A percentile compares a stretch with the other conserved stretches of the same genome.
These are phyloP conservation scores for Phaeosphaeria sp. DNA, from an alignment of 2,329 filamentous ascomycete species.

Conservation along the genomic window DNA sequence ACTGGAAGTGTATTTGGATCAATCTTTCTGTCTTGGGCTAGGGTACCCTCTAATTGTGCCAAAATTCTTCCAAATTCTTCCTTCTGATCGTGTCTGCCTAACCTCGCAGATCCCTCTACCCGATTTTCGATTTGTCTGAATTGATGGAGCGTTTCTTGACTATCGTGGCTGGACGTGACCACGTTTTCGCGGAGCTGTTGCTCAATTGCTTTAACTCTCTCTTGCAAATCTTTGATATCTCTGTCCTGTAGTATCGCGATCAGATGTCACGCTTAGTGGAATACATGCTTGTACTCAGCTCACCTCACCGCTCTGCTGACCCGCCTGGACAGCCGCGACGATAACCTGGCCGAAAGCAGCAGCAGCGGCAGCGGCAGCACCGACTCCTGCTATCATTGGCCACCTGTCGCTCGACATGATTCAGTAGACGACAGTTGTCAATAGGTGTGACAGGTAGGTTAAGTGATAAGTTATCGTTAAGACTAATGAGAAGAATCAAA, in stretches of 20 bases:
- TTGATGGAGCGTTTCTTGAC: background rate
- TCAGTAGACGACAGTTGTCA: background rate
- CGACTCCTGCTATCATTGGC: background rate
- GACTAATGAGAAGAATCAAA: background rate
- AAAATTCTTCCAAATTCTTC: background rate
- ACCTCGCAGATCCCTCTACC: background rate
- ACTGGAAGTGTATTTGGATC: background rate
- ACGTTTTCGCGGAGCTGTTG: background rate
- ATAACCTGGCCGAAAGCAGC: background rate
- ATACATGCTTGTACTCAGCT: background rate
- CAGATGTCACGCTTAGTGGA: background rate
- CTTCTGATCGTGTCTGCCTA: background rate
- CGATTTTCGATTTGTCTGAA: conserved; percentile 1
- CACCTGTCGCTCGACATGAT: conserved; percentile 1
- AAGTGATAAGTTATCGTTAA: background rate
- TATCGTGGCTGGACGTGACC: background rate
- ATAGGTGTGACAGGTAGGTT: background rate
- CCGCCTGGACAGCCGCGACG: too few species aligned
- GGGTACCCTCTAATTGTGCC: conserved; percentile 1
- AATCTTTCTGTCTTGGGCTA: background rate
- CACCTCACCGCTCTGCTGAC: background rate
- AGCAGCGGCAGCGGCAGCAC: background rate
- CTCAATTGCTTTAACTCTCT: conserved; percentile 1
- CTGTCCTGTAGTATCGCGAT: background rate
- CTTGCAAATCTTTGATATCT: conserved; percentile 2